A percentile compares a stretch with the other conserved stretches of the same genome.
Evolutionary conservation across 345 rosid species (phyloP).

Genomic region (Clarkia xantiana): DNA sequence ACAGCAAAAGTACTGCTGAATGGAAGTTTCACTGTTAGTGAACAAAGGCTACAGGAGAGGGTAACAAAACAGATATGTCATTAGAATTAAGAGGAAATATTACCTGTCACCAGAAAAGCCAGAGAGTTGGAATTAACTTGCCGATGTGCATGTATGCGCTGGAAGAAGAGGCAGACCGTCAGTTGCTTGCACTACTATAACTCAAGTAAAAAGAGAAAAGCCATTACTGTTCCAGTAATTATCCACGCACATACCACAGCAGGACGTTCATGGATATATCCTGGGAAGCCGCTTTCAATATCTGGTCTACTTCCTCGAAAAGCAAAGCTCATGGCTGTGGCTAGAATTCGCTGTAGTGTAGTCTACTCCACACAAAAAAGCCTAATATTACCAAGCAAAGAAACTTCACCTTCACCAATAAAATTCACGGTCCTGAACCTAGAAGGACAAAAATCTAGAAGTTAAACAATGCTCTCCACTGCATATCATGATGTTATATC

Average conservation of each 20-base stretch:
- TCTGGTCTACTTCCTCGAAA: conserved; percentile 78
- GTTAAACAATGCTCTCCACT: too few species aligned
- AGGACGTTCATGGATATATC: conserved; percentile 57
- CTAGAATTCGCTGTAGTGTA: too few species aligned
- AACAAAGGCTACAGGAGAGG: not conserved
- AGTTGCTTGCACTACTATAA: not conserved
- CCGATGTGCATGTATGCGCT: conserved; percentile 80
- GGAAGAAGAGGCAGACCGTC: conserved; percentile 5
- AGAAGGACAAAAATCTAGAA: too few species aligned
- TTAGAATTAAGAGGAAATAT: conserved; percentile 6
- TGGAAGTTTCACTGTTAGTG: conserved; percentile 1
- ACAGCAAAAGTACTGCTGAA: conserved; percentile 71
- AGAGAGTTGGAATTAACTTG: conserved; percentile 76
- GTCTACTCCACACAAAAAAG: too few species aligned
- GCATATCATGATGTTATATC: too few species aligned
- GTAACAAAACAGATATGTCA: conserved; percentile 4
- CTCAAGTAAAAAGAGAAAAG: conserved; percentile 1
- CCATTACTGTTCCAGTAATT: not conserved
- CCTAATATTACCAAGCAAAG: too few species aligned
- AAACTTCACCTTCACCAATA: too few species aligned
- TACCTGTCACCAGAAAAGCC: conserved; percentile 90
- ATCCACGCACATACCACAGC: conserved; percentile 34
- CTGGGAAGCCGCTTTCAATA: conserved; percentile 61
- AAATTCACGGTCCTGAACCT: too few species aligned
- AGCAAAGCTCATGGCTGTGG: conserved; percentile 60